These are phyloP conservation scores for Podospora australis DNA, from an alignment of 495 filamentous ascomycete genomes.

Conservation along the genomic window DNA sequence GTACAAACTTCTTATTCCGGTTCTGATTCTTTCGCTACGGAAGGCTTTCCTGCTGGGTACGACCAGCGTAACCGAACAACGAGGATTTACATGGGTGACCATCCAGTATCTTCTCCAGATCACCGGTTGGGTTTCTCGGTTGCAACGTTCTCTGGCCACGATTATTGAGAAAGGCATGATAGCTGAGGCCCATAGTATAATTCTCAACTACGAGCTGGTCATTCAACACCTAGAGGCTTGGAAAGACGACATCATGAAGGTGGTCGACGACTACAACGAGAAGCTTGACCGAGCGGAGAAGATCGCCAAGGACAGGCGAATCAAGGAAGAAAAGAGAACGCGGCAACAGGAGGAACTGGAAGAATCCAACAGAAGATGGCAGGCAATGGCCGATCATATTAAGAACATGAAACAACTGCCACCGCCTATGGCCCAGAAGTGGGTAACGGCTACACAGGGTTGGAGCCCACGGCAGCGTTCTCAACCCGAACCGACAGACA, in stretches of 20 bases:
- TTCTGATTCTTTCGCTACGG: constrained; percentile 7
- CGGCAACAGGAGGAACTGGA: neutral
- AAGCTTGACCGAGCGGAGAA: neutral
- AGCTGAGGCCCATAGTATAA: too few species aligned
- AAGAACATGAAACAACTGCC: neutral
- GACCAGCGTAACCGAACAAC: neutral
- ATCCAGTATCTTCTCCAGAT: constrained; percentile 3
- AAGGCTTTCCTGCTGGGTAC: constrained; percentile 8
- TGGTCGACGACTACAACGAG: constrained; percentile 7
- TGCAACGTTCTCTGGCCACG: neutral
- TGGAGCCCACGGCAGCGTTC: neutral
- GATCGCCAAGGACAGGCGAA: constrained; percentile 1
- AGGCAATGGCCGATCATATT: neutral
- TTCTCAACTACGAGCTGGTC: neutral
- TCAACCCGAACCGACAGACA: neutral
- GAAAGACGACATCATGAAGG: neutral
- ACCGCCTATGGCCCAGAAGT: neutral
- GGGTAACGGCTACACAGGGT: neutral
- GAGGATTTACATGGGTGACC: constrained; percentile 3
- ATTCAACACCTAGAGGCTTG: neutral
- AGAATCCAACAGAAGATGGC: neutral
- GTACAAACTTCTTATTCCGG: constrained; percentile 6
- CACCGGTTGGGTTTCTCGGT: constrained; percentile 4
- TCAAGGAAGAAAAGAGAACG: neutral
- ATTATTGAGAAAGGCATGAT: neutral